Evolutionary conservation across 208 protist species (phyloP).

Genomic region (Tritrichomonas foetus): DNA sequence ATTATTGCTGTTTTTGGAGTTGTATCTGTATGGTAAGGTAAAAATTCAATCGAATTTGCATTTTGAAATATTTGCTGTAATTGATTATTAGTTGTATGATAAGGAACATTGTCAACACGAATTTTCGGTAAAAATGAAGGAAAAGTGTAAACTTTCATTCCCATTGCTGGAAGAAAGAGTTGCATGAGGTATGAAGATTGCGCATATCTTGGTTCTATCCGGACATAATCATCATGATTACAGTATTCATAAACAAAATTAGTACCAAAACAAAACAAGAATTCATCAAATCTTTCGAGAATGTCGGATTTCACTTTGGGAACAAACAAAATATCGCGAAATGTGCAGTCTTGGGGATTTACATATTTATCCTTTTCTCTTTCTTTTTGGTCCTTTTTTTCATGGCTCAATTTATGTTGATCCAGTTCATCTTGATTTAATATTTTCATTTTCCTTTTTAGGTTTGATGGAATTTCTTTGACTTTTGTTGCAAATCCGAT

Average conservation of each 20-base stretch:
- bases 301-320: not conserved
- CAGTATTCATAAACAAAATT: not conserved
- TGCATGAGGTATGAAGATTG: not conserved
- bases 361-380: not conserved
- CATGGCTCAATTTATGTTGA: not conserved
- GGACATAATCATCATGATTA: not conserved
- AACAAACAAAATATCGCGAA: not conserved
- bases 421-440: not conserved
- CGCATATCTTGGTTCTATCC: not conserved
- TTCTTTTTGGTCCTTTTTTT: no score
- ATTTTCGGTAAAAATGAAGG: not conserved
- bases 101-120: not conserved
- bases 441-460: not conserved
- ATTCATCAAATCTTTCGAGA: not conserved
- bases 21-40: not conserved
- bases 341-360: not conserved
- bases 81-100: not conserved
- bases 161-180: not conserved
- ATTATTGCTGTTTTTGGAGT: not conserved
- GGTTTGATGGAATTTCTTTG: not conserved
- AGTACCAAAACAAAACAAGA: not conserved
- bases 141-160: not conserved
- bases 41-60: not conserved
- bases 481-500: no score
- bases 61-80: not conserved